These are phyloP conservation scores for Diaporthe eres DNA, from an alignment of 2,329 filamentous ascomycete genomes.

Conservation along the genomic window DNA sequence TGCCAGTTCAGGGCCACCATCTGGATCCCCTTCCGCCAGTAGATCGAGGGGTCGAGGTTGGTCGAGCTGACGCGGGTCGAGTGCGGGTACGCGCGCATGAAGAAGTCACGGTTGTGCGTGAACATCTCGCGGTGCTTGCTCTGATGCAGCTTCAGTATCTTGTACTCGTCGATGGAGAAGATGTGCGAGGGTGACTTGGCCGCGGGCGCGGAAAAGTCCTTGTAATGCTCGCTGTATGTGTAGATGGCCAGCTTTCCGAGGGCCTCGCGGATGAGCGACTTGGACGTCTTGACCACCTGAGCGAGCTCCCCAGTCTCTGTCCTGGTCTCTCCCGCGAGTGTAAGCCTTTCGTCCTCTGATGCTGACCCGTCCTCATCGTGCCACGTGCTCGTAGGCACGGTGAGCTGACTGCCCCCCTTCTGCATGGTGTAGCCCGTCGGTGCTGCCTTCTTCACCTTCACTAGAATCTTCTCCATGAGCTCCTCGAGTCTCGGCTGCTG, in stretches of 20 bases:
- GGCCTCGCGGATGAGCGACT: constrained; percentile 75
- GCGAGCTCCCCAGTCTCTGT: constrained; percentile 23
- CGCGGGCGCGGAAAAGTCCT: constrained; percentile 75
- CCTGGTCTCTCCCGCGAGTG: constrained; percentile 37
- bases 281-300: constrained; percentile 63
- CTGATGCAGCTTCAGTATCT: constrained; percentile 70
- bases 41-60: constrained; percentile 93
- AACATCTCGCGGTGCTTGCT: constrained; percentile 83
- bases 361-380: constrained; percentile 57
- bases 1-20: constrained; percentile 99
- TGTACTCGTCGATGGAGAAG: constrained; percentile 90
- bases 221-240: constrained; percentile 87
- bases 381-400: constrained; percentile 50
- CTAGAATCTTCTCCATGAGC: constrained; percentile 83
- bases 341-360: constrained; percentile 59
- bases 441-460: constrained; percentile 80
- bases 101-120: constrained; percentile 86
- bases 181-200: constrained; percentile 76
- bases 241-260: constrained; percentile 86
- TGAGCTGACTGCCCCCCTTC: constrained; percentile 48
- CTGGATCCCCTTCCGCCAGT: constrained; percentile 95
- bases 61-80: constrained; percentile 84
- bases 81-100: constrained; percentile 94
- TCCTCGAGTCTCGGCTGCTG: constrained; percentile 79
- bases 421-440: constrained; percentile 38